A percentile compares a stretch with the other conserved stretches of the same genome.
Evolutionary conservation across 2,329 filamentous ascomycete species (phyloP).

Genomic region (Thielaviopsis euricoi): DNA sequence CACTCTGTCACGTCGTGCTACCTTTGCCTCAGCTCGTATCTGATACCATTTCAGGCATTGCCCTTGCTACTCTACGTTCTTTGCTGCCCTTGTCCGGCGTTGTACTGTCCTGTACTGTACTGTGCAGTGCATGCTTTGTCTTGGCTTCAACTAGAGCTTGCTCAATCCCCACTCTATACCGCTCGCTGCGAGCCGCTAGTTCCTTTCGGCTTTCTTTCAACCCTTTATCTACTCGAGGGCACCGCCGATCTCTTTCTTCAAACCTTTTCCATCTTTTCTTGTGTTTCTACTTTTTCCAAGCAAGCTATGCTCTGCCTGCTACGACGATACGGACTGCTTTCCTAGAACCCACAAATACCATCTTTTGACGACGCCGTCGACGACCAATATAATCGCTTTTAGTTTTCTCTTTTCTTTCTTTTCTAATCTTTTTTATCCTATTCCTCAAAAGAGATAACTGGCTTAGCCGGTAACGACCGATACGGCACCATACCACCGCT

Average conservation of each 20-base stretch:
- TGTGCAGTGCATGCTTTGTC: background rate
- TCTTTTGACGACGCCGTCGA: background rate
- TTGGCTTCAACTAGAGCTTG: background rate
- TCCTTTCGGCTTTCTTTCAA: background rate
- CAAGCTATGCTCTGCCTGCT: background rate
- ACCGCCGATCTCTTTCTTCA: background rate
- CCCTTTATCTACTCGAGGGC: background rate
- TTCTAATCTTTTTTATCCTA: no score
- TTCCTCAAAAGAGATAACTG: no score
- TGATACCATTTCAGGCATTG: no score
- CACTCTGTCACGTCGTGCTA: background rate
- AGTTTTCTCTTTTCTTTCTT: no score
- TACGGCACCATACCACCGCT: background rate
- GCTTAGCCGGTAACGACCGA: background rate
- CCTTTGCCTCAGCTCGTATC: background rate
- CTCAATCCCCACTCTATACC: background rate
- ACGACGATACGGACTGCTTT: background rate
- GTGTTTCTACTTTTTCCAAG: background rate
- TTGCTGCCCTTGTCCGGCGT: background rate
- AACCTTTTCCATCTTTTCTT: background rate
- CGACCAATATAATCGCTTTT: background rate
- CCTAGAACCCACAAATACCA: background rate
- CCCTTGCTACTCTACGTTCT: background rate
- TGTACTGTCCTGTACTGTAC: background rate
- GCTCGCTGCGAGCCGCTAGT: background rate